Evolutionary conservation across 2,329 filamentous ascomycete species (phyloP), one percentile per base, ranked within the genome.

Genomic region (Aspergillus candidus): DNA sequence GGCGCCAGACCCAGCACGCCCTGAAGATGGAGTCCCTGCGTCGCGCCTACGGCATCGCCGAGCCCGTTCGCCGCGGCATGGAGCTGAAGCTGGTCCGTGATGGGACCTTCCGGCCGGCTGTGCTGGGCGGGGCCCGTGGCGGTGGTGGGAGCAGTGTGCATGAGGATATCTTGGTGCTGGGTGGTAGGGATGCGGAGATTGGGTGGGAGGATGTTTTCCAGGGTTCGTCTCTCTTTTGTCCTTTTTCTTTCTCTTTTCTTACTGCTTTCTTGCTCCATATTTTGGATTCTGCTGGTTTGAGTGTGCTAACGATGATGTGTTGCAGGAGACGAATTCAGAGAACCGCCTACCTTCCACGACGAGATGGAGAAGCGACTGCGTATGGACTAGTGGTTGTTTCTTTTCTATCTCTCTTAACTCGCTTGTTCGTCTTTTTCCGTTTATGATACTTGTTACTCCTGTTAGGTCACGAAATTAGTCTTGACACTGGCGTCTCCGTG

Each of bases 201-300:
- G 80, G 77, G 7, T 98, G 93, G 93, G 93, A 98, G 76, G 93
- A 97, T 73, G 82, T 98, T 14, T 97, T 84, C 65, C 80, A 78
- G 14, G 88, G 88, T 71, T 67, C 65, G 69, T 69, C 48, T 35
- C 40, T 30, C 39, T 50, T 49, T 38, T 14, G 48, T 47, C 43
- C 48, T 38, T 46, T 48, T 15, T 35, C 32, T 31, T 10, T 13
- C 6, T 32, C 30, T 13, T 12, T 22, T 2, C 17, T 13, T 7
- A 11, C 13, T 17, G 5, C 27, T 30, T 15, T 35, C 1, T 30
- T 11, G 6, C 36, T 29, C 18, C 7, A 11, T 39, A 5, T 10
- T 3, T 14, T 15, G 13, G 11, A 15, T 33, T 13, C 6, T 33
- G 34, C 8, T 42, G 8, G 22, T 8, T 13, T 7, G 11, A 8